These are phyloP conservation scores for Cystofilobasidium macerans DNA, from an alignment of 768 basidiomycete species.

Conservation along the genomic window DNA sequence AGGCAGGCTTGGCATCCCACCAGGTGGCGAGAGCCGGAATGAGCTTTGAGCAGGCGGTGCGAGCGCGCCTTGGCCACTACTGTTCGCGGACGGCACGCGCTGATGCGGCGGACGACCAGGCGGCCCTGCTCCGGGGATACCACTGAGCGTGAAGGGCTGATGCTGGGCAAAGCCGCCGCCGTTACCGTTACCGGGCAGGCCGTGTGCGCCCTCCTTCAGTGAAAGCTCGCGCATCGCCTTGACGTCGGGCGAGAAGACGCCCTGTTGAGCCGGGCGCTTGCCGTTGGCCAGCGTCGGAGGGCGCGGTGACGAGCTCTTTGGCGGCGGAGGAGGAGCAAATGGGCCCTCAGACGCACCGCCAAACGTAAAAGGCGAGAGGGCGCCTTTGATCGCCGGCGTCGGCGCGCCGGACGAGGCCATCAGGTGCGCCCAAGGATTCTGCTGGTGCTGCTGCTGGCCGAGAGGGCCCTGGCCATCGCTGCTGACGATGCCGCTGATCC, in stretches of 20 bases:
- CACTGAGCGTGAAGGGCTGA: too few species aligned
- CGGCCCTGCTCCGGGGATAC: too few species aligned
- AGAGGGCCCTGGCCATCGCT: background rate
- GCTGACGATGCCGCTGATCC: background rate
- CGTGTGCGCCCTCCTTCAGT: too few species aligned
- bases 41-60: background rate
- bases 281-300: background rate
- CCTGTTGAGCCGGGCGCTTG: background rate
- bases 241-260: background rate
- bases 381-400: constrained; percentile 12
- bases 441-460: background rate
- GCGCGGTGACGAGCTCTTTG: too few species aligned
- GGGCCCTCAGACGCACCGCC: background rate
- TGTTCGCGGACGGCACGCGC: too few species aligned
- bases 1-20: background rate
- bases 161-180: background rate
- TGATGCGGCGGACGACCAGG: too few species aligned
- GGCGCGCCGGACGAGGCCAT: constrained; percentile 25
- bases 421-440: constrained; percentile 25
- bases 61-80: too few species aligned
- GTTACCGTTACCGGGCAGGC: too few species aligned
- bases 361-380: constrained; percentile 16
- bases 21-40: background rate
- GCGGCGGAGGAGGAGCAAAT: background rate
- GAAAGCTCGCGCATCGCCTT: background rate